Conservation (phyloP, 768 basidiomycete species). For the Lactifluus echinatus region DNA sequence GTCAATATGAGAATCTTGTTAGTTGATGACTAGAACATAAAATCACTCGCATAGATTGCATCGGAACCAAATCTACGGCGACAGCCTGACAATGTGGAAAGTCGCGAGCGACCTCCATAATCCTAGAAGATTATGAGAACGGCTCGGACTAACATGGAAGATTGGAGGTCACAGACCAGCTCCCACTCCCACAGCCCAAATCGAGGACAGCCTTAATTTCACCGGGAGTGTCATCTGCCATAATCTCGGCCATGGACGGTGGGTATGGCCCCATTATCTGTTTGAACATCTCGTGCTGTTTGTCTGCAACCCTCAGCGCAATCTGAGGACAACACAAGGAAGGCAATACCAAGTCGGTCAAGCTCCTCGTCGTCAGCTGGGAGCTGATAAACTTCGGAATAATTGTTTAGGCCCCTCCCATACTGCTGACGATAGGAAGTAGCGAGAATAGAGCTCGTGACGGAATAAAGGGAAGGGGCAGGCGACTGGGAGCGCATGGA, state of each 20-base stretch:
- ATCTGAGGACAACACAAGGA: neutral
- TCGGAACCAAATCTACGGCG: constrained; percentile 73
- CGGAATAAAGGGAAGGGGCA: constrained; percentile 56
- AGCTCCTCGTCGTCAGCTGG: constrained; percentile 76
- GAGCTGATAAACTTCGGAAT: constrained; percentile 69
- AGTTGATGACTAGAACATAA: neutral
- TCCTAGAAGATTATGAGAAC: constrained; percentile 38
- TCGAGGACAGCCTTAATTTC: constrained; percentile 59
- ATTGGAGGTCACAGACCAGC: constrained; percentile 41
- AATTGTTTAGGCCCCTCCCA: constrained; percentile 64
- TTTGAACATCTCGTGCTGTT: constrained; percentile 58
- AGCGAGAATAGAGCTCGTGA: constrained; percentile 54
- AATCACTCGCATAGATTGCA: constrained; percentile 56
- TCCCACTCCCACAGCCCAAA: constrained; percentile 73
- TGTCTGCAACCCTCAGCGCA: constrained; percentile 35
- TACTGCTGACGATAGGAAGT: constrained; percentile 56
- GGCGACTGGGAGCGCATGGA: constrained; percentile 63
- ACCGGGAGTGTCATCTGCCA: constrained; percentile 50
- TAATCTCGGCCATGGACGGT: constrained; percentile 44
- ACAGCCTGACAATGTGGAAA: constrained; percentile 62
- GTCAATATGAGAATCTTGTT: constrained; percentile 18
- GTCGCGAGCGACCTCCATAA: constrained; percentile 63
- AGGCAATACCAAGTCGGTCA: constrained; percentile 47
- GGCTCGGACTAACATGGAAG: neutral
- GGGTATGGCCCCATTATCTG: constrained; percentile 62